phyloP scores from a whole-genome alignment of 805 yeast genomes.

The Candida xyloterini region DNA sequence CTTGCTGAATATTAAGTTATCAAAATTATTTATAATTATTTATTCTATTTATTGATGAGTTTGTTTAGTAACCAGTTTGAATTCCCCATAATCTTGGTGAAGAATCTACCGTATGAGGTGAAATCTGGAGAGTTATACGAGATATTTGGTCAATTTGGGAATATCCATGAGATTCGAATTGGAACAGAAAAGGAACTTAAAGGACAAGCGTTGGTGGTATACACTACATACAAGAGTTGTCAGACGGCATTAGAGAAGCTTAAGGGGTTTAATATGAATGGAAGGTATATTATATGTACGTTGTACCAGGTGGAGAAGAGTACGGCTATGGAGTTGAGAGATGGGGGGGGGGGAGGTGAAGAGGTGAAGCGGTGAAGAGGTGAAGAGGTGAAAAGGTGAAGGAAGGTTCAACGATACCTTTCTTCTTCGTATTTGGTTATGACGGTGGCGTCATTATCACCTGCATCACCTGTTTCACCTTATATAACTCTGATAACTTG shows the following conservation, averaged over 20 bases:
- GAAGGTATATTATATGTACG: constrained; percentile 54
- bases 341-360: no score
- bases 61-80: constrained; percentile 22
- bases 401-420: no score
- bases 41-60: constrained; percentile 9
- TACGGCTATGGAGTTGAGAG: constrained; percentile 23
- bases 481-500: no score
- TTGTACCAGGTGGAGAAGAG: constrained; percentile 44
- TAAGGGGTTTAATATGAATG: constrained; percentile 58
- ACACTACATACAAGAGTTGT: constrained; percentile 46
- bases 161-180: constrained; percentile 50
- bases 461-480: no score
- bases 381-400: no score
- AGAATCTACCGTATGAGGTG: constrained; percentile 55
- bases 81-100: constrained; percentile 44
- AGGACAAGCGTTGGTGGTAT: constrained; percentile 57
- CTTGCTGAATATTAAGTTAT: constrained; percentile 53
- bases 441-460: no score
- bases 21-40: neutral
- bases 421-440: no score
- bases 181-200: constrained; percentile 37
- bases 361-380: no score
- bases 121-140: constrained; percentile 46
- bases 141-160: constrained; percentile 54
- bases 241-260: constrained; percentile 50